These are phyloP conservation scores for Neopestalotiopsis rosae DNA, from an alignment of 2,329 filamentous ascomycete species.

Conservation along the genomic window DNA sequence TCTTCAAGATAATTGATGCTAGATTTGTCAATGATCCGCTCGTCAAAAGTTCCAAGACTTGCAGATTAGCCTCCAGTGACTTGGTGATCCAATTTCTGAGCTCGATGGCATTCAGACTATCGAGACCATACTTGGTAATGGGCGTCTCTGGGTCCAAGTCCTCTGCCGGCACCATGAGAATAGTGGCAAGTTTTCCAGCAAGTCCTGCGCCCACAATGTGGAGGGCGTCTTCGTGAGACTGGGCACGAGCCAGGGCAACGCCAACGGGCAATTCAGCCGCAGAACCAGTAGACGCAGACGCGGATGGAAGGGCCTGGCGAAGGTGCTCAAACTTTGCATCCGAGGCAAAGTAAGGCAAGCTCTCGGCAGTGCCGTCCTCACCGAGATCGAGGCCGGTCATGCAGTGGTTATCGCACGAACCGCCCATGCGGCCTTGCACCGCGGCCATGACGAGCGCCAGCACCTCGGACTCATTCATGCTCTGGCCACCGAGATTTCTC, in stretches of 20 bases:
- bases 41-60: conserved; percentile 60
- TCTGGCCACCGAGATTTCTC: conserved; percentile 53
- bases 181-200: conserved; percentile 51
- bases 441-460: conserved; percentile 57
- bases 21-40: conserved; percentile 43
- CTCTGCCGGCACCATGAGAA: conserved; percentile 53
- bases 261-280: conserved; percentile 26
- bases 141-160: conserved; percentile 51
- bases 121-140: conserved; percentile 47
- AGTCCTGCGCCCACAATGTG: conserved; percentile 49
- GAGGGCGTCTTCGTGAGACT: conserved; percentile 48
- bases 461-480: conserved; percentile 57
- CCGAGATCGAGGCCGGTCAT: conserved; percentile 58
- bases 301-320: conserved; percentile 39
- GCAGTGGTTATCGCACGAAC: conserved; percentile 51
- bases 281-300: conserved; percentile 40
- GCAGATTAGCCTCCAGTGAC: conserved; percentile 54
- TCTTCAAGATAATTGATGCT: conserved; percentile 15
- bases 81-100: conserved; percentile 56
- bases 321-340: conserved; percentile 61
- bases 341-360: conserved; percentile 56
- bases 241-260: conserved; percentile 47
- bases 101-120: conserved; percentile 55
- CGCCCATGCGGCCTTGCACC: conserved; percentile 48
- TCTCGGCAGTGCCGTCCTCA: conserved; percentile 36